Percentiles rank a stretch among this genome's conserved stretches.
Conservation (phyloP, 2,329 filamentous ascomycete genomes). For the Sclerotinia glacialis region DNA sequence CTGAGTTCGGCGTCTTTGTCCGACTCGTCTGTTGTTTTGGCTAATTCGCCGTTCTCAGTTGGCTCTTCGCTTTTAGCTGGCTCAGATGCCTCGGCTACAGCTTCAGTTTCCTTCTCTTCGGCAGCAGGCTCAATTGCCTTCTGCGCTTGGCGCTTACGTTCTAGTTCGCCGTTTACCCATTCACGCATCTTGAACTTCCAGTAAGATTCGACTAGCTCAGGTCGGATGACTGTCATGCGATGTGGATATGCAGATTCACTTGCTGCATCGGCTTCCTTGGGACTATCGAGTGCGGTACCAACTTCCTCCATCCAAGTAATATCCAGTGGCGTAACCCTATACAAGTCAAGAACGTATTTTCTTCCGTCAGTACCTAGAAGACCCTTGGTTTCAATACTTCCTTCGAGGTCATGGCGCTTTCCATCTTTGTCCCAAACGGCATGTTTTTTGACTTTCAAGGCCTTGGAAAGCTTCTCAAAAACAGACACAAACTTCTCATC, state of each 20-base stretch:
- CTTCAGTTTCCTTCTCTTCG: background rate
- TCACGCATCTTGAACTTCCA: constrained; percentile 83
- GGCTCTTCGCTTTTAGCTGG: constrained; percentile 13
- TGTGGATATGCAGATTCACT: constrained; percentile 67
- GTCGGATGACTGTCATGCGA: constrained; percentile 89
- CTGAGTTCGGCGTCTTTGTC: constrained; percentile 31
- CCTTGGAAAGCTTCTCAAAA: constrained; percentile 88
- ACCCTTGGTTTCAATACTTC: constrained; percentile 96
- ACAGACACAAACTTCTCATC: constrained; percentile 80
- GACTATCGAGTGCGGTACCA: constrained; percentile 45
- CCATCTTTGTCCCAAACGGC: constrained; percentile 97
- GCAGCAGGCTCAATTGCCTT: constrained; percentile 25
- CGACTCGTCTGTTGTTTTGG: background rate
- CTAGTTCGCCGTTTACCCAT: constrained; percentile 78
- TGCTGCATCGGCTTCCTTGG: constrained; percentile 38
- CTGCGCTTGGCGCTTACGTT: constrained; percentile 53
- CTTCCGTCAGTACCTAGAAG: constrained; percentile 94
- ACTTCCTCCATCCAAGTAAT: constrained; percentile 85
- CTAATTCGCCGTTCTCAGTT: background rate
- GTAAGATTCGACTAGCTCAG: constrained; percentile 85
- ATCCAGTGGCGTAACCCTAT: constrained; percentile 90
- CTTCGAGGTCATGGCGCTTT: constrained; percentile 85
- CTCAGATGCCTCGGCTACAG: constrained; percentile 3
- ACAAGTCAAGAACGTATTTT: constrained; percentile 96
- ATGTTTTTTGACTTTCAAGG: constrained; percentile 89